Base-by-base conservation (phyloP, 1,284 basidiomycete genomes). In the Rhodotorula sp. region DNA sequence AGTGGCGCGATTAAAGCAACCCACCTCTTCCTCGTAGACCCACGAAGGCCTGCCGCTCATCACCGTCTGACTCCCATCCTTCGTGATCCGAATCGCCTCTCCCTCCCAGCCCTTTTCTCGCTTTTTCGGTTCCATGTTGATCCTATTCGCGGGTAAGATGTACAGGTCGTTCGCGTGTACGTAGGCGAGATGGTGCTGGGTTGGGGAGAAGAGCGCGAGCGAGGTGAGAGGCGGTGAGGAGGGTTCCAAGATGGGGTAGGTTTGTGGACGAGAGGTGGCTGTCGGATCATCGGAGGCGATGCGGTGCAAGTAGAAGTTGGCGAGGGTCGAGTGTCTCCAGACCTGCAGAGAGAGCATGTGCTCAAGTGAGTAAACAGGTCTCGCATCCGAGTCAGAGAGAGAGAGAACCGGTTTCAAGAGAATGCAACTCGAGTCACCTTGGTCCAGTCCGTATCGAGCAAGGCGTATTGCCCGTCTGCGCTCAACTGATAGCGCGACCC, bases 41-140 rank as follows among this genome's bases (percentile, higher is more conserved):
- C 95, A 98, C 80, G 96, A 93, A 0, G 93, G 91, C 0, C 97
- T 89, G 10, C 94, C 95, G 78, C 98, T 89, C 84, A 98, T 97
- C 44, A 94, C 84, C 0, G 90, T 90, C 0, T 86, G 84, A 58
- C 89, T 91, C 1, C 95, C 95, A 30, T 89, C 88, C 1, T 84
- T 82, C 1, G 95, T 99, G 12, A 99, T 83, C 22, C 89, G 87
- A 60, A 95, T 87, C n/a, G 88, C 83, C 6, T 33, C 44, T 6
- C n/a, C 17, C 22, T 33, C 6, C 42, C 14, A 26, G 12, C 66
- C 62, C 42, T 61, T 45, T 12, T 54, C n/a, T 22, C 58, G 44
- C 0, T 42, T 33, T 14, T 42, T 18, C 42, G 29, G 26, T 0
- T 26, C n/a, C 7, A 81, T 76, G 24, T 60, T 46, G 33, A 30